Evolutionary conservation across 179 eudicot genomes (phyloP).

Genomic region (Monotropa hypopitys): DNA sequence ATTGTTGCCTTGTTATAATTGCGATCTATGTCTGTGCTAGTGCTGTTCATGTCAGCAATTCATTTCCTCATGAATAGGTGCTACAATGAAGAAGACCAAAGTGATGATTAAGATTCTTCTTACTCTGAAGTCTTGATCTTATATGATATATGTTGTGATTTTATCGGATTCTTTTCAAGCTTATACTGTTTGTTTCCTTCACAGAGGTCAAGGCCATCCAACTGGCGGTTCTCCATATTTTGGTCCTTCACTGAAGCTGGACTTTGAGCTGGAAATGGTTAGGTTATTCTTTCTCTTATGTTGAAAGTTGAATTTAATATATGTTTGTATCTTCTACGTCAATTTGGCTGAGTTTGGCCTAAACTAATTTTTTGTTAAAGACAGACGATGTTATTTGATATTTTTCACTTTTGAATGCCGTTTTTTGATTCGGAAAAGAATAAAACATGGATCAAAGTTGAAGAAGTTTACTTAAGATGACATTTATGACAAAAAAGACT

Average conservation of each 20-base stretch:
- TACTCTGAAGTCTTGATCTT: neutral
- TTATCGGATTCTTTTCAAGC: neutral
- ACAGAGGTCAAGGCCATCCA: conserved; percentile 89
- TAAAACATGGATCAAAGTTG: no score
- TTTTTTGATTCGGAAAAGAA: no score
- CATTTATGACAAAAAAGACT: no score
- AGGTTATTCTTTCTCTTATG: conserved; percentile 1
- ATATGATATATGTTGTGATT: neutral
- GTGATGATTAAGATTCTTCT: neutral
- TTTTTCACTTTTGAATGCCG: no score
- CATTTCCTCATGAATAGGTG: neutral
- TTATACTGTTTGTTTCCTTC: conserved; percentile 10
- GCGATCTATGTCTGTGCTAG: neutral
- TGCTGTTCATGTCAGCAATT: neutral
- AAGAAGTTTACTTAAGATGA: no score
- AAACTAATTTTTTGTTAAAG: no score
- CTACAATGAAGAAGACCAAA: neutral
- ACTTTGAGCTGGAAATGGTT: conserved; percentile 98
- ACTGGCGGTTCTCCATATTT: conserved; percentile 61
- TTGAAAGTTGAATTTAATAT: neutral
- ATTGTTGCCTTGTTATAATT: neutral
- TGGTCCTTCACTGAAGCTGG: conserved; percentile 85
- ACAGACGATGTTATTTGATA: no score
- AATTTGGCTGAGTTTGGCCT: no score
- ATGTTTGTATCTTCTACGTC: neutral